phyloP scores from a whole-genome alignment of 306 rosid species.

The Quercus glauca region DNA sequence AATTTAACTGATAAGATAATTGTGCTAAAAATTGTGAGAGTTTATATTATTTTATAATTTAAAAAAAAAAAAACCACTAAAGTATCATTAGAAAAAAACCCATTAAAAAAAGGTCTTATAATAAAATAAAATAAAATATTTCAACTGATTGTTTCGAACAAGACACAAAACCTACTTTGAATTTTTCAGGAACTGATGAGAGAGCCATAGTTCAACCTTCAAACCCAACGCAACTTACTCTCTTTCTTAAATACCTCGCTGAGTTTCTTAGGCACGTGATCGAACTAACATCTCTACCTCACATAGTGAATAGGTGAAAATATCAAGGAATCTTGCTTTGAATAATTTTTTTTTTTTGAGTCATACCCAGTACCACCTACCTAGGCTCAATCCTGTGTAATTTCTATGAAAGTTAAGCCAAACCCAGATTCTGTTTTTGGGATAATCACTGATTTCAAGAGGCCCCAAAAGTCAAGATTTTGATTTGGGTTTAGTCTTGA shows the following conservation, averaged over 20 bases:
- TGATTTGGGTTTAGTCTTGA: slow-evolving; percentile 11
- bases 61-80: no score
- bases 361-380: slow-evolving; percentile 2
- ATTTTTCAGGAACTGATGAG: not conserved
- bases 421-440: slow-evolving; percentile 1
- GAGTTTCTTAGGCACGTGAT: not conserved
- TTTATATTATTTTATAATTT: no score
- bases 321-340: not conserved
- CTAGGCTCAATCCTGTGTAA: slow-evolving; percentile 17
- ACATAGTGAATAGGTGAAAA: not conserved
- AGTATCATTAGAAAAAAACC: not conserved
- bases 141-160: not conserved
- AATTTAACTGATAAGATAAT: no score
- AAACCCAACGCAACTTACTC: not conserved
- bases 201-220: not conserved
- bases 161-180: slow-evolving; percentile 3
- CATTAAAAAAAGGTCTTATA: no score
- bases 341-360: slow-evolving; percentile 1
- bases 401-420: not conserved
- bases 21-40: rapidly evolving
- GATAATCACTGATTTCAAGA: not conserved
- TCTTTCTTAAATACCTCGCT: not conserved
- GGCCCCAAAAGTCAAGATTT: not conserved
- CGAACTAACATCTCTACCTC: not conserved
- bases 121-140: no score